A percentile compares a stretch with the other conserved stretches of the same genome.
phyloP scores from a whole-genome alignment of 805 yeast genomes.

The Pichia phayaonensis region DNA sequence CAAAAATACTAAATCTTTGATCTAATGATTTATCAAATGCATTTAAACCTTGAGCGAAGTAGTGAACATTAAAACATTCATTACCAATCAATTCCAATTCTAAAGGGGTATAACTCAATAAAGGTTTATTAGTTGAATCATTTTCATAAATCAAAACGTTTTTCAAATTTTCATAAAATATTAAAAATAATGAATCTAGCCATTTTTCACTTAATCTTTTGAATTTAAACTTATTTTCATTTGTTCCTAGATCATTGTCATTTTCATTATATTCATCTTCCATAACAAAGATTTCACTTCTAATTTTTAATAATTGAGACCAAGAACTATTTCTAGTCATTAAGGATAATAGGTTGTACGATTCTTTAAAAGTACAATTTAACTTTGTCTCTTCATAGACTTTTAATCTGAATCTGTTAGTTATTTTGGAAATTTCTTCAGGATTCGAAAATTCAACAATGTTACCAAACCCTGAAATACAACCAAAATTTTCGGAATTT shows the following conservation, averaged over 20 bases:
- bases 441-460: conserved; percentile 27
- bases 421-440: conserved; percentile 34
- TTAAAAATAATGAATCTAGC: conserved; percentile 61
- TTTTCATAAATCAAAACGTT: conserved; percentile 60
- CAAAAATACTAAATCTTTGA: conserved; percentile 57
- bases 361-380: conserved; percentile 46
- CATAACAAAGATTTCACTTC: conserved; percentile 76
- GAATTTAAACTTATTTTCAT: conserved; percentile 22
- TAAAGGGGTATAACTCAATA: conserved; percentile 45
- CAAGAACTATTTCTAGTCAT: conserved; percentile 71
- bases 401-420: conserved; percentile 37
- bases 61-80: conserved; percentile 40
- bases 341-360: conserved; percentile 64
- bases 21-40: conserved; percentile 47
- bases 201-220: conserved; percentile 67
- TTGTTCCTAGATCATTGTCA: not conserved
- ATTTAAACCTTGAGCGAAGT: conserved; percentile 40
- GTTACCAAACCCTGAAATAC: conserved; percentile 28
- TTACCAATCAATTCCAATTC: conserved; percentile 73
- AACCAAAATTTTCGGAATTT: conserved; percentile 25
- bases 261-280: conserved; percentile 48
- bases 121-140: conserved; percentile 20
- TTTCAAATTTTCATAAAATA: conserved; percentile 63
- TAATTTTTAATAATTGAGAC: conserved; percentile 61
- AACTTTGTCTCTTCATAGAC: conserved; percentile 43